A percentile compares a stretch with the other conserved stretches of the same genome.
phyloP scores from a whole-genome alignment of 2,329 filamentous ascomycete genomes.

The Alternaria postmessia region DNA sequence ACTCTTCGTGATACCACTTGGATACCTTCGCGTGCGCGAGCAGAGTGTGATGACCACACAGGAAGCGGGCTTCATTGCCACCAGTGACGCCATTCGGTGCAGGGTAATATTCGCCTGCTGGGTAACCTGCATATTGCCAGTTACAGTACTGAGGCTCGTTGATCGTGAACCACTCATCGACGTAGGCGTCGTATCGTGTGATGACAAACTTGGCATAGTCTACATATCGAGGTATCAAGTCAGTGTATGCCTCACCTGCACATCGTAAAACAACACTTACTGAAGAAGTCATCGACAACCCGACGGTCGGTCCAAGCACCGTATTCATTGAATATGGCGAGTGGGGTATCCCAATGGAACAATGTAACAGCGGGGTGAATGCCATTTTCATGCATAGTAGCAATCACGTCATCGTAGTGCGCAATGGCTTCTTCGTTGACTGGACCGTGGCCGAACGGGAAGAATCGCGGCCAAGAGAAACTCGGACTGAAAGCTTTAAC shows the following conservation, averaged over 20 bases:
- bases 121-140: constrained; percentile 58
- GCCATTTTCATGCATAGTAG: constrained; percentile 44
- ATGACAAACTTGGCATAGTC: constrained; percentile 55
- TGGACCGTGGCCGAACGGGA: constrained; percentile 50
- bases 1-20: constrained; percentile 58
- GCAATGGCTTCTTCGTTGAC: constrained; percentile 48
- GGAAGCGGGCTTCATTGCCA: constrained; percentile 52
- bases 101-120: constrained; percentile 56
- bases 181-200: constrained; percentile 50
- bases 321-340: constrained; percentile 54
- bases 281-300: constrained; percentile 54
- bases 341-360: constrained; percentile 56
- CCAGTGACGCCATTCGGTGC: constrained; percentile 54
- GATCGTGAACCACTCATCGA: constrained; percentile 54
- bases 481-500: constrained; percentile 44
- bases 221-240: too few species aligned
- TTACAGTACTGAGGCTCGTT: constrained; percentile 58
- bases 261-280: too few species aligned
- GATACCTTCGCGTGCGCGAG: constrained; percentile 55
- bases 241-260: too few species aligned
- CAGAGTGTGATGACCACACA: constrained; percentile 56
- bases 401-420: constrained; percentile 53
- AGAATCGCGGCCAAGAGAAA: constrained; percentile 52
- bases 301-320: constrained; percentile 52
- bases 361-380: constrained; percentile 50